A percentile compares a stretch with the other conserved stretches of the same genome.
Evolutionary conservation across 2,329 filamentous ascomycete species (phyloP).

Genomic region (Cordyceps fumosorosea): DNA sequence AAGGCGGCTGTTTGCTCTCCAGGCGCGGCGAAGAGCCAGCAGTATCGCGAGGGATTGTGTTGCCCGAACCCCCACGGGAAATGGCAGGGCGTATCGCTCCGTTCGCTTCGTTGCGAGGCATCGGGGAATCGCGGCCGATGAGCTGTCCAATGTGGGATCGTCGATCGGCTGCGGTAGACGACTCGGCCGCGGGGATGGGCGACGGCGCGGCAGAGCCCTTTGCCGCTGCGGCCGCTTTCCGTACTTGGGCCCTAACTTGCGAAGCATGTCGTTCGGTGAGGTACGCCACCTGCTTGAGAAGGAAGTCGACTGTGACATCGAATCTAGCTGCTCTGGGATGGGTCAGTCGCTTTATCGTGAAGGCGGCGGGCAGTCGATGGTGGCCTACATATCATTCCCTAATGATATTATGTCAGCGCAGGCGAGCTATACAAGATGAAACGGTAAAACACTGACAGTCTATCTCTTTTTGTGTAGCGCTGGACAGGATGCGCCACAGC

Average conservation of each 20-base stretch:
- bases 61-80: slow-evolving; percentile 43
- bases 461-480: slow-evolving; percentile 73
- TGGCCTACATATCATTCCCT: slow-evolving; percentile 67
- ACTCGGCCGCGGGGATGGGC: slow-evolving; percentile 47
- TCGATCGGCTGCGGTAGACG: slow-evolving; percentile 28
- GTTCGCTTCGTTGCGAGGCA: slow-evolving; percentile 41
- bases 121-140: slow-evolving; percentile 50
- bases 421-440: not conserved
- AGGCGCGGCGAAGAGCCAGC: slow-evolving; percentile 26
- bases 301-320: slow-evolving; percentile 78
- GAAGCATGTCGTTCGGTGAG: slow-evolving; percentile 86
- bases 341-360: slow-evolving; percentile 18
- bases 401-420: not conserved
- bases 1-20: slow-evolving; percentile 18
- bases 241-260: slow-evolving; percentile 84
- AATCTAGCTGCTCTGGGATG: slow-evolving; percentile 62
- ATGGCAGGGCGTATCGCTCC: slow-evolving; percentile 37
- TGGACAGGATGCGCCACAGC: slow-evolving; percentile 85
- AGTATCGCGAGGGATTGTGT: slow-evolving; percentile 32
- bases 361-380: not conserved
- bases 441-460: slow-evolving; percentile 59
- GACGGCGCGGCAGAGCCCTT: slow-evolving; percentile 52
- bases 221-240: slow-evolving; percentile 58
- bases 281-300: slow-evolving; percentile 90
- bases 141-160: slow-evolving; percentile 49